Percentiles rank a stretch among this genome's conserved stretches.
These are phyloP conservation scores for Penicillium nordicum DNA, from an alignment of 2,329 filamentous ascomycete genomes.

Conservation along the genomic window DNA sequence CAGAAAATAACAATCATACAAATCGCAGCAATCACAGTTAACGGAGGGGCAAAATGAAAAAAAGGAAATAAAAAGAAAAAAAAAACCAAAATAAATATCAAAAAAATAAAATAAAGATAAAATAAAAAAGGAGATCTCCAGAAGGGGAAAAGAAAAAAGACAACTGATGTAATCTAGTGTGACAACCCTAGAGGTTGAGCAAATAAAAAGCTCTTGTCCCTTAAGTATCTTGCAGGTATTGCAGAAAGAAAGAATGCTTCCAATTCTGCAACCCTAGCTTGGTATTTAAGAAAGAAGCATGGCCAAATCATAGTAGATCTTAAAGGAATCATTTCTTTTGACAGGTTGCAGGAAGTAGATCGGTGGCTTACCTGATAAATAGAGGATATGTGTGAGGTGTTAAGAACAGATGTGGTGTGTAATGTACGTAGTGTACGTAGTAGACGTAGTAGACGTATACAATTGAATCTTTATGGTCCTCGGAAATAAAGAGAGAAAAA, in stretches of 20 bases:
- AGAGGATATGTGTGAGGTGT: not conserved
- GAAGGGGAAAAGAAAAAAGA: conserved; percentile 16
- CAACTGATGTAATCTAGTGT: conserved; percentile 25
- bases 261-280: conserved; percentile 16
- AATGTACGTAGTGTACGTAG: not conserved
- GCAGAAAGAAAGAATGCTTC: conserved; percentile 16
- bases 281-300: not conserved
- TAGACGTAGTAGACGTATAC: not conserved
- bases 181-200: conserved; percentile 4
- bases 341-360: not conserved
- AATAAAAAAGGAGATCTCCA: not conserved
- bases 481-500: not conserved
- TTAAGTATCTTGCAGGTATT: conserved; percentile 20
- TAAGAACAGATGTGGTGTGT: not conserved
- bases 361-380: conserved; percentile 14
- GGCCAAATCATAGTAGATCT: not conserved
- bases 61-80: not conserved
- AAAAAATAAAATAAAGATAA: not conserved
- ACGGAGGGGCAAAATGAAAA: conserved; percentile 4
- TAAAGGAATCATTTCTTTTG: not conserved
- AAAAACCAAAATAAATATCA: conserved; percentile 1
- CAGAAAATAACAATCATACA: conserved; percentile 4
- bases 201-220: conserved; percentile 10
- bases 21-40: not conserved
- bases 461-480: not conserved